phyloP scores from a whole-genome alignment of 306 rosid species.

The Gillenia trifoliata region DNA sequence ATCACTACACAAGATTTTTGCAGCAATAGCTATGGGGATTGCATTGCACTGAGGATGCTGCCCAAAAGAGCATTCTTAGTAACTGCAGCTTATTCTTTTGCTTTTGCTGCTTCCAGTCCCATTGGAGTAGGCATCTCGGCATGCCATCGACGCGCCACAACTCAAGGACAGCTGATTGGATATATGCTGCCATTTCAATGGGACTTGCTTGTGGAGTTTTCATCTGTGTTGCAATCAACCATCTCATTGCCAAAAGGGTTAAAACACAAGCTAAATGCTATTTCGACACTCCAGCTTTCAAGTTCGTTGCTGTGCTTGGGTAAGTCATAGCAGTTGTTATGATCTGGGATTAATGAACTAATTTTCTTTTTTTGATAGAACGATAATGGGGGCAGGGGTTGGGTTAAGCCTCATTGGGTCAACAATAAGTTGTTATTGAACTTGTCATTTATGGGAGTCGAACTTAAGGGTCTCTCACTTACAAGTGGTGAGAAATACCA shows the following conservation, averaged over 20 bases:
- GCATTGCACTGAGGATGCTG: conserved; percentile 63
- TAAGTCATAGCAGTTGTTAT: conserved; percentile 62
- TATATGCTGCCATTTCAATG: conserved; percentile 70
- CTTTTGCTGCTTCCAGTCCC: conserved; percentile 71
- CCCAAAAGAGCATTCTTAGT: conserved; percentile 58
- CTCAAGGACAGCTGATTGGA: conserved; percentile 72
- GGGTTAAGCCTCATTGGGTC: background rate
- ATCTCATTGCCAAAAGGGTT: conserved; percentile 66
- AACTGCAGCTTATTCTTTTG: conserved; percentile 49
- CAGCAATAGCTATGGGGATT: conserved; percentile 78
- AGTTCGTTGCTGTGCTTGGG: conserved; percentile 65
- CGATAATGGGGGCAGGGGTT: too few relatives aligned
- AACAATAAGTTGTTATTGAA: too few relatives aligned
- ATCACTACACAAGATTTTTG: conserved; percentile 76
- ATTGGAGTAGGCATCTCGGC: conserved; percentile 76
- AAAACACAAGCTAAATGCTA: conserved; percentile 28
- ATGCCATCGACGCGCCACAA: conserved; percentile 66
- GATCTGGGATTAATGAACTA: conserved; percentile 55
- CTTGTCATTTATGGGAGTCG: background rate
- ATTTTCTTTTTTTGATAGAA: background rate
- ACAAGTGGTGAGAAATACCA: background rate
- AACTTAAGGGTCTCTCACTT: background rate
- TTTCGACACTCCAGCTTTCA: conserved; percentile 50
- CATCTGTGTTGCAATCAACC: conserved; percentile 71
- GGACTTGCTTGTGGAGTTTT: conserved; percentile 76